These are phyloP conservation scores for Pseudocercospora crystallina DNA, from an alignment of 2,329 filamentous ascomycete genomes.

Conservation along the genomic window DNA sequence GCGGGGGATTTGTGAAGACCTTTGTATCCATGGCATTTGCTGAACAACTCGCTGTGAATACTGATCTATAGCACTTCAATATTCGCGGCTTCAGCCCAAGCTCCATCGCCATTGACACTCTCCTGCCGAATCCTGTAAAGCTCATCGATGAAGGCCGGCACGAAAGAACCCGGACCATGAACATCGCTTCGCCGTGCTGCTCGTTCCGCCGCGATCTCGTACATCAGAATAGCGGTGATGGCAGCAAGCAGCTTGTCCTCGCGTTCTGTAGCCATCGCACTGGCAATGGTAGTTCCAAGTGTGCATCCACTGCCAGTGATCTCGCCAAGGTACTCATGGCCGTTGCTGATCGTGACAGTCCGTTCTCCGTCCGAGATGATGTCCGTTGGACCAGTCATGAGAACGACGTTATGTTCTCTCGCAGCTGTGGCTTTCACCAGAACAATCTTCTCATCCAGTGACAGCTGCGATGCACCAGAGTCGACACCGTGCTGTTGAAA, in stretches of 20 bases:
- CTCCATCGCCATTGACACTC: conserved; percentile 48
- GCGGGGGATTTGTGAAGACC: conserved; percentile 25
- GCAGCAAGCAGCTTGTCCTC: conserved; percentile 70
- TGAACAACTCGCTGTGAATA: neutral
- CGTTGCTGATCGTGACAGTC: conserved; percentile 71
- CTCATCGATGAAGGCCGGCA: conserved; percentile 80
- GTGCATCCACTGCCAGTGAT: conserved; percentile 80
- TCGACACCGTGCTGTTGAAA: conserved; percentile 79
- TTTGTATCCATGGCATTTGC: neutral
- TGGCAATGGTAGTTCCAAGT: conserved; percentile 77
- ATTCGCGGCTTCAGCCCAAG: conserved; percentile 56
- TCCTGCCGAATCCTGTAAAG: conserved; percentile 52
- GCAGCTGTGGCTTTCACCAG: conserved; percentile 67
- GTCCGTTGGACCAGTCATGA: conserved; percentile 81
- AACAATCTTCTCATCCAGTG: conserved; percentile 55
- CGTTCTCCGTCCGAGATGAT: conserved; percentile 71
- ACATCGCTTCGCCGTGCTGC: conserved; percentile 61
- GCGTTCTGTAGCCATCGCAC: conserved; percentile 65
- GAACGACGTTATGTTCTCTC: conserved; percentile 68
- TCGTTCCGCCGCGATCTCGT: conserved; percentile 73
- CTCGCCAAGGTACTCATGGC: conserved; percentile 67
- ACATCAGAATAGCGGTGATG: conserved; percentile 72
- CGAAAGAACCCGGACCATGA: conserved; percentile 79
- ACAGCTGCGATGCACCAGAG: conserved; percentile 60
- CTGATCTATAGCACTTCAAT: conserved; percentile 40